Conservation (phyloP, 495 filamentous ascomycete species). For the Aspergillus ellipticus region DNA sequence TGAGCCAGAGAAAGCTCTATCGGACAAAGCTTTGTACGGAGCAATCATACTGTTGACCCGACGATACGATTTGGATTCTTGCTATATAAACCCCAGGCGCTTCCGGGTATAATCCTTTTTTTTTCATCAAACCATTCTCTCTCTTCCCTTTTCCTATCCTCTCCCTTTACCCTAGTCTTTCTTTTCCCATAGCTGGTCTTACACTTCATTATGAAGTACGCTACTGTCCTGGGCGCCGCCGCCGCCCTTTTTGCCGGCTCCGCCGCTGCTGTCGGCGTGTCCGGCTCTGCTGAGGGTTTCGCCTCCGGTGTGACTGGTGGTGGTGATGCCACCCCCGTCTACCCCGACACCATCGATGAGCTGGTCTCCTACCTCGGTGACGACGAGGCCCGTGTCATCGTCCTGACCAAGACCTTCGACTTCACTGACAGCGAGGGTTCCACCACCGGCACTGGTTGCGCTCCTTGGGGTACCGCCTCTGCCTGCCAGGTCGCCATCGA, state of each 20-base stretch:
- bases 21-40: no score
- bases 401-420: constrained; percentile 40
- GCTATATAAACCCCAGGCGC: constrained; percentile 4
- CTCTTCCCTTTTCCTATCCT: neutral
- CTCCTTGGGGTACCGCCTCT: constrained; percentile 40
- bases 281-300: constrained; percentile 40
- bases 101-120: neutral
- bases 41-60: neutral
- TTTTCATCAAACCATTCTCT: neutral
- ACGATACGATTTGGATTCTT: neutral
- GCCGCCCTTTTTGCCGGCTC: constrained; percentile 15
- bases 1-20: neutral
- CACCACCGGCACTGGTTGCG: constrained; percentile 40
- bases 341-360: constrained; percentile 35
- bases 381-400: constrained; percentile 33
- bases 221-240: constrained; percentile 11
- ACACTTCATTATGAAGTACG: constrained; percentile 16
- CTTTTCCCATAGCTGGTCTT: constrained; percentile 14
- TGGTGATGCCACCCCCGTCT: constrained; percentile 35
- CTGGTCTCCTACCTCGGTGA: constrained; percentile 44
- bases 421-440: constrained; percentile 43
- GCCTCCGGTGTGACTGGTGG: constrained; percentile 40
- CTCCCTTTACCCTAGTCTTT: constrained; percentile 7
- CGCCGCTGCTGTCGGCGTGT: constrained; percentile 26
- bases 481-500: constrained; percentile 53